Percentiles rank a stretch among this genome's conserved stretches.
Evolutionary conservation across 495 filamentous ascomycete species (phyloP).

Genomic region (Talaromyces ruber): DNA sequence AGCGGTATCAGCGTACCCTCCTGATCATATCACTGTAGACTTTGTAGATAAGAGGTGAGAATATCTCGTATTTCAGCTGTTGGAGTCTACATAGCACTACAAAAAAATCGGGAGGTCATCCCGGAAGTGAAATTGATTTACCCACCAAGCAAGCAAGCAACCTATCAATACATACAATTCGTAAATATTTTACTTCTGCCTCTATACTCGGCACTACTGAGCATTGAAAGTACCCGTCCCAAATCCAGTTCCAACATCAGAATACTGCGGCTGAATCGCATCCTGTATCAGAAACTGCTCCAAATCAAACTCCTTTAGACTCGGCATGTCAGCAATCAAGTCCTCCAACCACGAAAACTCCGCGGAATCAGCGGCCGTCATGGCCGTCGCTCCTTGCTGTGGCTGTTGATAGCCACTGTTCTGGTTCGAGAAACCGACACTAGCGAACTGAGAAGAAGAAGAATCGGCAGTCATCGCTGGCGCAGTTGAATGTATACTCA

Average conservation of each 20-base stretch:
- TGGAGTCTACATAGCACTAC: no score
- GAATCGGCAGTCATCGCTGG: slow-evolving; percentile 1
- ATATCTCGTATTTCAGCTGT: no score
- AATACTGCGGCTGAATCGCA: background rate
- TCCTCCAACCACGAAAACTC: slow-evolving; percentile 37
- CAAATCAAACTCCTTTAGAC: slow-evolving; percentile 36
- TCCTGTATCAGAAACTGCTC: slow-evolving; percentile 21
- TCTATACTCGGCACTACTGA: background rate
- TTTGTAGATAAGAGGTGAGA: background rate
- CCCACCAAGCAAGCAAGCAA: no score
- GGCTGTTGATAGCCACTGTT: slow-evolving; percentile 9
- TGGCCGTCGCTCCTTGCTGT: background rate
- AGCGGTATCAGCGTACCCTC: background rate
- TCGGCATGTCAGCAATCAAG: slow-evolving; percentile 36
- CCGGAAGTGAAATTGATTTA: no score
- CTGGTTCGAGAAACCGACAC: background rate
- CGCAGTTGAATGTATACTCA: slow-evolving; percentile 10
- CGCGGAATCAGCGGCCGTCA: slow-evolving; percentile 13
- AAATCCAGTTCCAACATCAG: background rate
- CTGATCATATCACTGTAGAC: background rate
- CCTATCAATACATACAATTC: no score
- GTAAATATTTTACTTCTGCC: background rate
- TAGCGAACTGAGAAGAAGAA: background rate
- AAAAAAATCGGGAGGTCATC: no score
- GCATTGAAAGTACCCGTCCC: background rate